Evolutionary conservation across 768 basidiomycete species (phyloP).

Genomic region (Leccinum variicolor): DNA sequence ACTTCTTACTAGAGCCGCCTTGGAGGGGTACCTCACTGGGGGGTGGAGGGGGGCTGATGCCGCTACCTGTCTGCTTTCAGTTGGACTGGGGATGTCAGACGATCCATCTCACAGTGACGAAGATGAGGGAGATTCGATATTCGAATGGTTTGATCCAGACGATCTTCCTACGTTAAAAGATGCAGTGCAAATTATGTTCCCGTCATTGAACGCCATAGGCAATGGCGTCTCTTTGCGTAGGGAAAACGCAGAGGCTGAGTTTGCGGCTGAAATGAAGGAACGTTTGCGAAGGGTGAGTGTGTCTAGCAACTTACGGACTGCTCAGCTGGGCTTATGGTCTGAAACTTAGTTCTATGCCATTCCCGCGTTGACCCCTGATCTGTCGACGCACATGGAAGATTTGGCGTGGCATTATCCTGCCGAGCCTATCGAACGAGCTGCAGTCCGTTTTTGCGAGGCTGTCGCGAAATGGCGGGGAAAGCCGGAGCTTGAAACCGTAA

Average conservation of each 20-base stretch:
- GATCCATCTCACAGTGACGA: constrained; percentile 24
- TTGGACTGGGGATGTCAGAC: constrained; percentile 55
- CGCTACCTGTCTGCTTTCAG: constrained; percentile 66
- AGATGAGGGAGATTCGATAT: constrained; percentile 38
- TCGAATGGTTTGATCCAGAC: constrained; percentile 68
- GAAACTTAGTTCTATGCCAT: constrained; percentile 71
- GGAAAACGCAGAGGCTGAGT: constrained; percentile 65
- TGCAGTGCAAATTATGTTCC: constrained; percentile 69
- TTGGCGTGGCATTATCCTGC: constrained; percentile 74
- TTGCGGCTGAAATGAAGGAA: constrained; percentile 70
- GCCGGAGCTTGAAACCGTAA: constrained; percentile 77
- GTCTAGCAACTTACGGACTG: neutral
- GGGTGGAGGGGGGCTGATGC: constrained; percentile 76
- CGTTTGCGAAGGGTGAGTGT: constrained; percentile 61
- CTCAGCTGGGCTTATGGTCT: constrained; percentile 5
- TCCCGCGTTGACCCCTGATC: constrained; percentile 64
- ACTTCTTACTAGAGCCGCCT: constrained; percentile 74
- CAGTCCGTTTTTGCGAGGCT: constrained; percentile 78
- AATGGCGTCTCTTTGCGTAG: constrained; percentile 30
- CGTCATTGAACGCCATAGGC: constrained; percentile 37
- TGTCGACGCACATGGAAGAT: constrained; percentile 74
- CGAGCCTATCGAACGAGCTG: constrained; percentile 76
- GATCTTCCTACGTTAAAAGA: constrained; percentile 67
- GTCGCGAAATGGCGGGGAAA: constrained; percentile 81
- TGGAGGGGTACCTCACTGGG: constrained; percentile 81